These are phyloP conservation scores for Aspergillus arachidicola DNA, from an alignment of 2,329 filamentous ascomycete species.

Conservation along the genomic window DNA sequence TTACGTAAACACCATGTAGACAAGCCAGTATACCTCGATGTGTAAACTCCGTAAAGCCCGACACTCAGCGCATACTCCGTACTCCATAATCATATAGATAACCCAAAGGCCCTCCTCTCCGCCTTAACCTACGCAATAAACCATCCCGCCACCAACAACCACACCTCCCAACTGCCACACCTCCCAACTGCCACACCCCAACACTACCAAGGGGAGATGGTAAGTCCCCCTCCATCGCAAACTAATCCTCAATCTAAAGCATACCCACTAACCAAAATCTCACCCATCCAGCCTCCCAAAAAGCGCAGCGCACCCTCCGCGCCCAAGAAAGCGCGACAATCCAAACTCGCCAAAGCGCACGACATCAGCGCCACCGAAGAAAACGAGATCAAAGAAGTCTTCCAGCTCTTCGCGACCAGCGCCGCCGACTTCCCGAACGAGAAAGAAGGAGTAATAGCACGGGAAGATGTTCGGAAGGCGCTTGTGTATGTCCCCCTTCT, in stretches of 20 bases:
- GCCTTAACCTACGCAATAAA: neutral
- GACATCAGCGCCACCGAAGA: constrained; percentile 83
- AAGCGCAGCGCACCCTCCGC: constrained; percentile 36
- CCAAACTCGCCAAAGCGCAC: constrained; percentile 90
- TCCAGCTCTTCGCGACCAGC: constrained; percentile 69
- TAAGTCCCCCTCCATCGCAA: constrained; percentile 12
- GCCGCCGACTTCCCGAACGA: constrained; percentile 68
- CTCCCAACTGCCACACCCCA: neutral
- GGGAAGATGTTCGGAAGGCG: constrained; percentile 69
- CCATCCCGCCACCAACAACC: constrained; percentile 1
- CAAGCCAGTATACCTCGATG: neutral
- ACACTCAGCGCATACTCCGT: neutral
- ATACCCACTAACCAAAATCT: neutral
- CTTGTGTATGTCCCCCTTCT: constrained; percentile 62
- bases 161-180: neutral
- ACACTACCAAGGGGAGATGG: constrained; percentile 19
- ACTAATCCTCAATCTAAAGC: neutral
- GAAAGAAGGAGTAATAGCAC: constrained; percentile 70
- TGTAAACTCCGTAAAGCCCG: neutral
- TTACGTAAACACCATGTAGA: neutral
- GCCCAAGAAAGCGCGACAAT: constrained; percentile 60
- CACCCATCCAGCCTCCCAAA: constrained; percentile 35
- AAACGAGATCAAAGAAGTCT: constrained; percentile 87
- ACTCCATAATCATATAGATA: neutral
- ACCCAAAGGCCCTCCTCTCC: neutral